Evolutionary conservation across 208 protist species (phyloP), one percentile per base, ranked within the genome.

Genomic region (Leishmania braziliensis): DNA sequence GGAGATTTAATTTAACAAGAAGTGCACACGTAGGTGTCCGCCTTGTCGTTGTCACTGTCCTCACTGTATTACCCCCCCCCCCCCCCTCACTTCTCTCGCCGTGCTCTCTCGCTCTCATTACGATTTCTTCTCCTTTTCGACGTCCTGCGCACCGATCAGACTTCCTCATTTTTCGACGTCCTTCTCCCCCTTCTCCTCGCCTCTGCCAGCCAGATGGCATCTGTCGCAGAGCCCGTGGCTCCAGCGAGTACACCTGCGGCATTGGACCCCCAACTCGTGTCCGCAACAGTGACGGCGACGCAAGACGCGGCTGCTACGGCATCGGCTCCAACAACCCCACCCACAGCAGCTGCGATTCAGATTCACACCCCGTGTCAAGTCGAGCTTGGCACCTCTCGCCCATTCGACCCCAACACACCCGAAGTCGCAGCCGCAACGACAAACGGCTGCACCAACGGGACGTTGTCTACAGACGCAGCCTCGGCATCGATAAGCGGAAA

Each of bases 331-430:
- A 46, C 43, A 46, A 4, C 43, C 3, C 20, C 69, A 26, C 12
- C 78, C 18, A 50, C 43, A 39, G 8, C 53, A 18, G 50, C 79
- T 5, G 14, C 58, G 43, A 46, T 84, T 39, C 68, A 77, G 16
- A 72, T 80, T 26, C 60, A 84, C 81, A 62, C 43, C 2, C 81
- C 81, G n/a, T 77, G 80, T 53, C 81, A 80, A 48, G 70, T 74
- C 3, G 81, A 84, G 29, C 8, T 43, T 23, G 60, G 53, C 36
- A 68, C 81, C 2, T 76, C 70, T 0, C 81, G 60, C 51, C 76
- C 50, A 9, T 54, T 43, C 48, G 20, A 60, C 33, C 1, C 18
- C 48, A 6, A 53, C 20, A 29, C 66, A 33, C 43, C 43, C 43
- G 43, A 46, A 46, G 46, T 62, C 26, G 14, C 65, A 51, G 54